Conservation (phyloP, 371 early-diverging fungal genomes). For the Lichtheimia ornata region DNA sequence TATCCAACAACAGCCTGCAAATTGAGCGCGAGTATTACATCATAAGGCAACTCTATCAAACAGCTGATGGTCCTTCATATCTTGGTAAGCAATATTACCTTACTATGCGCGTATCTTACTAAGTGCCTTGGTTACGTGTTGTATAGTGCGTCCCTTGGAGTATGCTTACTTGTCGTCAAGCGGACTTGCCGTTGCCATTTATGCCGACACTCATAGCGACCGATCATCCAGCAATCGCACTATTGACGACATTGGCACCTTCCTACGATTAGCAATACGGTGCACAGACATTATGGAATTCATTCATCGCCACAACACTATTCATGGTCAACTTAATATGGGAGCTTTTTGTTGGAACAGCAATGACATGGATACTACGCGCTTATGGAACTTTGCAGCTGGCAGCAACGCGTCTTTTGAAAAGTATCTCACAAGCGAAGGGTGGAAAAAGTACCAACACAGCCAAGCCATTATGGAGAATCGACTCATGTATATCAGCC, state of each 20-base stretch:
- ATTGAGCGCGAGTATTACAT: conserved; percentile 46
- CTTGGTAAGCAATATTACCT: neutral
- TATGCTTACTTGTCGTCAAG: conserved; percentile 31
- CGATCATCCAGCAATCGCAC: neutral
- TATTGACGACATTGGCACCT: conserved; percentile 37
- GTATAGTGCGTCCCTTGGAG: conserved; percentile 41
- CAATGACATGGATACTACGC: conserved; percentile 15
- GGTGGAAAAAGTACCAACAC: conserved; percentile 40
- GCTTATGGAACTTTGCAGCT: conserved; percentile 36
- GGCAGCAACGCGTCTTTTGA: conserved; percentile 30
- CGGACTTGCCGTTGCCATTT: conserved; percentile 39
- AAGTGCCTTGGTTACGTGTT: neutral
- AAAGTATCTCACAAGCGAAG: conserved; percentile 42
- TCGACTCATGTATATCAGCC: conserved; percentile 38
- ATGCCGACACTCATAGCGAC: conserved; percentile 33
- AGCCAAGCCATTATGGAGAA: conserved; percentile 21
- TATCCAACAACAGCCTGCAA: conserved; percentile 32
- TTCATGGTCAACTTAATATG: conserved; percentile 42
- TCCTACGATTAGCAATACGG: conserved; percentile 46
- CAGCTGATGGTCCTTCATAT: conserved; percentile 31
- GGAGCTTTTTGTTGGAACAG: conserved; percentile 42
- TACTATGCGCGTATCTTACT: no score
- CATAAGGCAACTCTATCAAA: conserved; percentile 37
- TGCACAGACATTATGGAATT: conserved; percentile 46
- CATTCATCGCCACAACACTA: conserved; percentile 41